Evolutionary conservation across 352 stramenopile genomes (phyloP).

Genomic region (Salisapilia sapeloensis): DNA sequence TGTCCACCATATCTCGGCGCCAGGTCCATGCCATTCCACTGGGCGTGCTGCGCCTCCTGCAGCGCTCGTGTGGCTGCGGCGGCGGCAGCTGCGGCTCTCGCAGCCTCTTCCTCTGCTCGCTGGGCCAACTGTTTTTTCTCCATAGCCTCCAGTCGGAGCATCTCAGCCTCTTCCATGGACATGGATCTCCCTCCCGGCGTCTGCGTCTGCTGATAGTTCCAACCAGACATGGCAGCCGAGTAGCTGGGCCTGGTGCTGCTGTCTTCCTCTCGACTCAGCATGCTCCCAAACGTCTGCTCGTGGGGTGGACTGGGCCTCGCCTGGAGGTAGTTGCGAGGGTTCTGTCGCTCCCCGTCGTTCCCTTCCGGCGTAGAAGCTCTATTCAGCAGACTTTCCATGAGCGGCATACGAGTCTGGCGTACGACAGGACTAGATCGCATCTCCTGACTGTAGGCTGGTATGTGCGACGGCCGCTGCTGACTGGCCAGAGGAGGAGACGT

Average conservation of each 20-base stretch:
- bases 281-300: constrained; percentile 2
- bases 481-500: neutral
- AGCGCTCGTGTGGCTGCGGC: constrained; percentile 50
- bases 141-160: constrained; percentile 34
- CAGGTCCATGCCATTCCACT: constrained; percentile 72
- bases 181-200: constrained; percentile 2
- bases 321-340: constrained; percentile 9
- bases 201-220: constrained; percentile 40
- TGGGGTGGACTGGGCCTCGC: constrained; percentile 11
- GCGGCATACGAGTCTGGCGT: constrained; percentile 32
- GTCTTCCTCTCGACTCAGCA: constrained; percentile 8
- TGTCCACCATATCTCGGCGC: constrained; percentile 49
- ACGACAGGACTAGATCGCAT: constrained; percentile 1
- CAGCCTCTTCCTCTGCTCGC: constrained; percentile 66
- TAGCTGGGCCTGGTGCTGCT: constrained; percentile 13
- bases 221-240: constrained; percentile 33
- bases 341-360: no score
- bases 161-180: constrained; percentile 59
- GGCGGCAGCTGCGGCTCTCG: constrained; percentile 41
- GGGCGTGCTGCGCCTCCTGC: constrained; percentile 58
- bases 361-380: constrained; percentile 40
- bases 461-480: neutral
- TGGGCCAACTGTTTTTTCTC: constrained; percentile 47
- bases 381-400: constrained; percentile 72
- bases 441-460: constrained; percentile 3